Conservation (phyloP, 2,329 filamentous ascomycete genomes). For the Cladosporium oxysporum region DNA sequence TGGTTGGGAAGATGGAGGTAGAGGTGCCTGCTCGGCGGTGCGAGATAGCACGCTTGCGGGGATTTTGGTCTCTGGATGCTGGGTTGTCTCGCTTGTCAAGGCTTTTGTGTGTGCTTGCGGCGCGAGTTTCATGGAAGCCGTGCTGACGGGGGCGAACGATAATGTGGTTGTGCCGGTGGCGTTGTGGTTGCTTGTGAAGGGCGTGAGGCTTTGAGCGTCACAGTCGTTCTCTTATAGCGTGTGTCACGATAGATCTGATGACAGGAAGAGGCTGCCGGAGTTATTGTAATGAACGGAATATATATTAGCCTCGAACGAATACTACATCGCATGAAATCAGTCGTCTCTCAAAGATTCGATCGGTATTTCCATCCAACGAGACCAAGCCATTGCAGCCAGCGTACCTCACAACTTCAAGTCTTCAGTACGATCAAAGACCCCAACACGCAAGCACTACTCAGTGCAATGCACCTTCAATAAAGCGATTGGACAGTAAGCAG, state of each 20-base stretch:
- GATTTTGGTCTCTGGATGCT: conserved; percentile 20
- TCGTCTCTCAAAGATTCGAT: neutral
- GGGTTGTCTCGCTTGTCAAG: conserved; percentile 52
- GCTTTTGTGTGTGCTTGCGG: conserved; percentile 71
- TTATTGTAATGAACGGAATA: neutral
- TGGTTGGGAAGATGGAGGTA: conserved; percentile 57
- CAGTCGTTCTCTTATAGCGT: neutral
- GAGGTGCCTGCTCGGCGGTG: neutral
- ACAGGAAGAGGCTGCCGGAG: neutral
- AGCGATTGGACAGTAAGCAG: neutral
- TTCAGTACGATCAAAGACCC: neutral
- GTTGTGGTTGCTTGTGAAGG: conserved; percentile 88
- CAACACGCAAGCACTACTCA: neutral
- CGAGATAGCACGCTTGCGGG: neutral
- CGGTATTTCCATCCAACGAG: neutral
- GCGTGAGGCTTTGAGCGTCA: conserved; percentile 54
- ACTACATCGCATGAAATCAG: neutral
- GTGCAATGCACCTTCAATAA: neutral
- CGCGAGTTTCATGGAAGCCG: conserved; percentile 90
- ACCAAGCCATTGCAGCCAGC: neutral
- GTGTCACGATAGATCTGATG: neutral
- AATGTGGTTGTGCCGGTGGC: conserved; percentile 96
- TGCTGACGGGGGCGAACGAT: conserved; percentile 94
- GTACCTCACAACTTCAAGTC: neutral
- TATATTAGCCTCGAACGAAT: neutral